Conservation (phyloP, 768 basidiomycete genomes). For the Glaciozyma antarctica region DNA sequence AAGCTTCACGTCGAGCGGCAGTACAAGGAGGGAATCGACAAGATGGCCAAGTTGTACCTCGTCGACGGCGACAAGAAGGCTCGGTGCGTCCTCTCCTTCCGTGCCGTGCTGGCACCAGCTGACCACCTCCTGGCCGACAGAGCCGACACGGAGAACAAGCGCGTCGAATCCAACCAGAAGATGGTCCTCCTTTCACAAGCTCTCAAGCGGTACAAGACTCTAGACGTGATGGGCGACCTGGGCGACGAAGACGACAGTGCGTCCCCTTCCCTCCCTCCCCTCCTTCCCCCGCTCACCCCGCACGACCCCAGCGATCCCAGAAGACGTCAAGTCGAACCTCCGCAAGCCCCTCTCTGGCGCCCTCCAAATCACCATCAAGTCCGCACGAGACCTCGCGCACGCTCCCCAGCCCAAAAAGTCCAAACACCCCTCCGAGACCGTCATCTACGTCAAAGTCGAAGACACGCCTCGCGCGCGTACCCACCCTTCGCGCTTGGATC, state of each 20-base stretch:
- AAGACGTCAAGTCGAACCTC: conserved; percentile 82
- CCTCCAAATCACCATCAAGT: conserved; percentile 74
- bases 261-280: background rate
- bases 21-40: conserved; percentile 96
- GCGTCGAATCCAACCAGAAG: conserved; percentile 90
- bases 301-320: conserved; percentile 48
- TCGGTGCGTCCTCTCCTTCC: conserved; percentile 43
- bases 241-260: conserved; percentile 59
- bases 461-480: conserved; percentile 85
- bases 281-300: background rate
- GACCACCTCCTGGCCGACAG: background rate
- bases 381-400: conserved; percentile 90
- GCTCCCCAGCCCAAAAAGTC: conserved; percentile 56
- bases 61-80: conserved; percentile 94
- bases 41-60: conserved; percentile 94
- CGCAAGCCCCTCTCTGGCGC: conserved; percentile 94
- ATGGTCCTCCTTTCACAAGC: conserved; percentile 85
- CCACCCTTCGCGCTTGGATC: conserved; percentile 84
- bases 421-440: conserved; percentile 53
- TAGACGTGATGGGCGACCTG: conserved; percentile 80
- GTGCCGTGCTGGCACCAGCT: too few species aligned
- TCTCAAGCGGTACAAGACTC: conserved; percentile 88
- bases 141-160: conserved; percentile 79
- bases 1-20: conserved; percentile 97
- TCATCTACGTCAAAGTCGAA: conserved; percentile 90